Percentiles rank a stretch among this genome's conserved stretches.
Evolutionary conservation across 2,329 filamentous ascomycete genomes (phyloP).

Genomic region (Fusarium sp.): DNA sequence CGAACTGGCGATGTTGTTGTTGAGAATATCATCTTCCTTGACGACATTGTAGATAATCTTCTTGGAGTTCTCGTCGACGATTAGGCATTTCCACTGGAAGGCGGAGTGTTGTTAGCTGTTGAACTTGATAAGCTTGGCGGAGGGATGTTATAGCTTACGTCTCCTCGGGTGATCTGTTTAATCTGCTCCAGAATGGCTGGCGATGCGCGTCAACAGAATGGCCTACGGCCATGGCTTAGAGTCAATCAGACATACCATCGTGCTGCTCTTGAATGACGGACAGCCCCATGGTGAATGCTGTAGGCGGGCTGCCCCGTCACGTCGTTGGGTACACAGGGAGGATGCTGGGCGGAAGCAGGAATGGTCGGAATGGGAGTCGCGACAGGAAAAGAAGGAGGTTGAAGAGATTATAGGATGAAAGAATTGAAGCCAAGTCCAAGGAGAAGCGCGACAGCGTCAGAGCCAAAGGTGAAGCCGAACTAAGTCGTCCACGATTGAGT

Average conservation of each 20-base stretch:
- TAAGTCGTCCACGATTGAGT: slow-evolving; percentile 17
- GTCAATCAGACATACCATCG: slow-evolving; percentile 47
- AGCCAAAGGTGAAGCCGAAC: slow-evolving; percentile 21
- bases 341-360: slow-evolving; percentile 5
- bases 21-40: slow-evolving; percentile 96
- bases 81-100: slow-evolving; percentile 92
- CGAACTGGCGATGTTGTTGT: slow-evolving; percentile 94
- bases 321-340: slow-evolving; percentile 27
- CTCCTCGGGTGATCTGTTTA: slow-evolving; percentile 81
- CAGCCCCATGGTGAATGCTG: slow-evolving; percentile 75
- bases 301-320: slow-evolving; percentile 44
- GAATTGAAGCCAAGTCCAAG: not conserved
- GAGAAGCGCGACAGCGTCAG: slow-evolving; percentile 29
- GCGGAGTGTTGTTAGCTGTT: slow-evolving; percentile 24
- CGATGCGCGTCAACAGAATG: slow-evolving; percentile 32
- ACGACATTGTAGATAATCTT: slow-evolving; percentile 91
- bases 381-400: slow-evolving; percentile 4
- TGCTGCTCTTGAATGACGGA: slow-evolving; percentile 89
- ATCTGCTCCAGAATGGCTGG: slow-evolving; percentile 63
- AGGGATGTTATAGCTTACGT: slow-evolving; percentile 66
- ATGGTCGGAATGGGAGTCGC: slow-evolving; percentile 5
- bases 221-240: not conserved
- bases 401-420: not conserved
- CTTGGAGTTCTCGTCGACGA: slow-evolving; percentile 86
- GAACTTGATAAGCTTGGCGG: not conserved